Conservation (phyloP, 768 basidiomycete species). For the Porphyrellus cyaneotinctus region DNA sequence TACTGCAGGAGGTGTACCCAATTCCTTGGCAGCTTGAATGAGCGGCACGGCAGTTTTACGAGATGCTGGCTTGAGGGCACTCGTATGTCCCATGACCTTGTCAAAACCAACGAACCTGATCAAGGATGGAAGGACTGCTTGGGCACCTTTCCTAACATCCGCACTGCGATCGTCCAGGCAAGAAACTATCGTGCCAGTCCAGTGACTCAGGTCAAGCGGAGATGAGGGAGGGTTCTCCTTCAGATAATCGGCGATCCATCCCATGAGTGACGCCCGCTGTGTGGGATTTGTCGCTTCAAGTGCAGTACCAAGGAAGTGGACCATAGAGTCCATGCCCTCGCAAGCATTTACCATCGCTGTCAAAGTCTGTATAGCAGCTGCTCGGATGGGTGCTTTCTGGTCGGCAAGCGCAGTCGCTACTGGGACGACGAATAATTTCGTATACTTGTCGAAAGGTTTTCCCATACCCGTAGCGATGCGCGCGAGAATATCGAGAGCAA, state of each 20-base stretch:
- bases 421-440: conserved; percentile 68
- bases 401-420: conserved; percentile 86
- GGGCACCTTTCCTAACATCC: conserved; percentile 91
- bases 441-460: conserved; percentile 89
- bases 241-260: conserved; percentile 80
- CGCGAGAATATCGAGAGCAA: conserved; percentile 86
- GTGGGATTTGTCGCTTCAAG: conserved; percentile 86
- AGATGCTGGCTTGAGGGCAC: conserved; percentile 87
- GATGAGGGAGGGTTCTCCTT: conserved; percentile 55
- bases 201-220: conserved; percentile 63
- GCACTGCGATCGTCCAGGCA: conserved; percentile 88
- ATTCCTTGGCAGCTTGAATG: conserved; percentile 75
- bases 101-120: conserved; percentile 77
- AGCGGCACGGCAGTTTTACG: conserved; percentile 78
- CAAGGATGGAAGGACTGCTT: conserved; percentile 71
- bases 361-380: conserved; percentile 72
- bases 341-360: conserved; percentile 81
- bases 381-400: conserved; percentile 84
- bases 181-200: conserved; percentile 61
- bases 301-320: conserved; percentile 69
- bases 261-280: conserved; percentile 73
- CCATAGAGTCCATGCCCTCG: conserved; percentile 80
- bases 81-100: conserved; percentile 81
- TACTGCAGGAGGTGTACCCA: conserved; percentile 33
- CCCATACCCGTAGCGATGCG: conserved; percentile 94